Evolutionary conservation across 2,329 filamentous ascomycete species (phyloP).

Genomic region (Cercospora zeae-maydis): DNA sequence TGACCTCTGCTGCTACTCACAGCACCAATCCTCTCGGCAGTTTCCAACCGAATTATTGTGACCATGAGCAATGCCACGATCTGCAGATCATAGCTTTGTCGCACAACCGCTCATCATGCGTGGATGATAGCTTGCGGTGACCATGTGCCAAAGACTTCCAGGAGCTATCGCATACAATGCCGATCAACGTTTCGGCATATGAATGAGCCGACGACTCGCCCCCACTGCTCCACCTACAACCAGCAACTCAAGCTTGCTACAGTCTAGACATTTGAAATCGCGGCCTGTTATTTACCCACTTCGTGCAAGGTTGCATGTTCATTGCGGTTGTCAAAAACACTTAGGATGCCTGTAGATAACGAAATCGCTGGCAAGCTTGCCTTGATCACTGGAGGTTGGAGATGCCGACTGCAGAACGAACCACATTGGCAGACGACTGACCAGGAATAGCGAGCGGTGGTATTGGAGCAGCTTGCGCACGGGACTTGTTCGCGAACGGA

Average conservation of each 20-base stretch:
- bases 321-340: background rate
- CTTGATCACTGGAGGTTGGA: slow-evolving; percentile 58
- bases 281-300: background rate
- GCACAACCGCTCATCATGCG: too few relatives aligned
- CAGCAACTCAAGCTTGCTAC: background rate
- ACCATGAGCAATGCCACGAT: too few relatives aligned
- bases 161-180: background rate
- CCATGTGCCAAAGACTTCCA: background rate
- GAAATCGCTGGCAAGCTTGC: slow-evolving; percentile 52
- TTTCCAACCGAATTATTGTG: too few relatives aligned
- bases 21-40: too few relatives aligned
- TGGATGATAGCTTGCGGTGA: background rate
- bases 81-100: too few relatives aligned
- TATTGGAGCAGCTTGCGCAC: slow-evolving; percentile 59
- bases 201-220: background rate
- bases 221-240: background rate
- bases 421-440: background rate
- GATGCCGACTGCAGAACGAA: too few relatives aligned
- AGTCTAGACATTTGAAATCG: background rate
- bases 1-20: too few relatives aligned
- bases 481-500: slow-evolving; percentile 51
- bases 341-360: slow-evolving; percentile 33
- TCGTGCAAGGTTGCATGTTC: background rate
- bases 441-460: slow-evolving; percentile 36
- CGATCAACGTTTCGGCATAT: slow-evolving; percentile 3